Base-by-base conservation (phyloP, 2,329 filamentous ascomycete species). In the Chaetothyriales sp. region DNA sequence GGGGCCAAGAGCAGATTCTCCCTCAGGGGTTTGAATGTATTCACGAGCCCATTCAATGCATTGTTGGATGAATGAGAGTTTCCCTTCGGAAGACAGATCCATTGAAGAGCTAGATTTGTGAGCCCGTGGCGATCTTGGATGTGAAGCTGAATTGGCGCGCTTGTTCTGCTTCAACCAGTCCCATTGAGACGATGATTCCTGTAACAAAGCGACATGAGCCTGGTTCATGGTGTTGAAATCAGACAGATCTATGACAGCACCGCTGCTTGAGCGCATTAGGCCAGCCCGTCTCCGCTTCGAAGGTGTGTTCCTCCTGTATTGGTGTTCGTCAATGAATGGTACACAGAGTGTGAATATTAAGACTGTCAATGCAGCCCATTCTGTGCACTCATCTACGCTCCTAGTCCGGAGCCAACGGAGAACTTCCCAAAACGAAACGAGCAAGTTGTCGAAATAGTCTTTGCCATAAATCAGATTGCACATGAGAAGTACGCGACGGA, bases 381-480 rank as follows among this genome's bases (percentile, higher is more conserved):
- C 86, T 1, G 70, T 52, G 55, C 83, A 75, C 2, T 67, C 66
- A 13, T 73, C 64, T 6, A 70, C 63, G 3, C 74, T 67, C 3
- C 73, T 70, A 62, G 28, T 57, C 43, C 70, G 69, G 43, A 86
- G 70, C 85, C 85, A 90, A 55, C 80, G 78, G 67, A 85, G 77
- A 18, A 79, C 74, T 62, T 86, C 82, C 77, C 85, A 85, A 83
- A 85, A 89, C 1, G 77, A 80, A 8, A 81, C 75, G 52, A 86
- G 69, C 8, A 88, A 68, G 22, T 72, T 71, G 72, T 85, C 69
- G 72, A 82, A 54, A 69, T 78, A 67, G 52, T 68, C 67, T 18
- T 78, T 70, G 5, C 79, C 78, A 25, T 89, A 65, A 33, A 85
- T 75, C 56, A 82, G 81, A 52, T 77, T 77, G 62, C 83, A 83